Evolutionary conservation across 2,329 filamentous ascomycete species (phyloP).

Genomic region (Cadophora sp.): DNA sequence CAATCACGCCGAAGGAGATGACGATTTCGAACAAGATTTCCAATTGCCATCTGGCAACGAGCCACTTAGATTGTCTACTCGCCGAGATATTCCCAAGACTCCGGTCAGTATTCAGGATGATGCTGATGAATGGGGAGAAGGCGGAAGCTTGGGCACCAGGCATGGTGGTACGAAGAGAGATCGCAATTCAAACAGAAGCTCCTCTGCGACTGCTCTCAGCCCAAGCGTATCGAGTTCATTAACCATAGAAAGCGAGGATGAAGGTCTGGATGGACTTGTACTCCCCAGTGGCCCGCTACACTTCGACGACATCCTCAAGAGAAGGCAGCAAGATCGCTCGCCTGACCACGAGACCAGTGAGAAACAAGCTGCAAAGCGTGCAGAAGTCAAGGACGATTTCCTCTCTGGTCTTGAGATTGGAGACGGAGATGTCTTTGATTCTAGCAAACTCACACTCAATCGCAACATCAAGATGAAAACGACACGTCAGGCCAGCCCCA

Average conservation of each 20-base stretch:
- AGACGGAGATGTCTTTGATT: slow-evolving; percentile 80
- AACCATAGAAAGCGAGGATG: slow-evolving; percentile 91
- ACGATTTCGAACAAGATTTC: slow-evolving; percentile 76
- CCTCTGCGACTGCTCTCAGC: slow-evolving; percentile 86
- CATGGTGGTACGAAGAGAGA: slow-evolving; percentile 87
- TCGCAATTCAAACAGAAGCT: slow-evolving; percentile 80
- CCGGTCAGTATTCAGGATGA: slow-evolving; percentile 72
- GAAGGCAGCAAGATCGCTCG: slow-evolving; percentile 68
- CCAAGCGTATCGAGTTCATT: slow-evolving; percentile 92
- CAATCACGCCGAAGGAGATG: slow-evolving; percentile 51
- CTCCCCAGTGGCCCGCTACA: slow-evolving; percentile 85
- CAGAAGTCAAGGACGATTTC: slow-evolving; percentile 71
- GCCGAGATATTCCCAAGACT: slow-evolving; percentile 67
- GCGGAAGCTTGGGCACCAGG: slow-evolving; percentile 87
- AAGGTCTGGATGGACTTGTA: slow-evolving; percentile 87
- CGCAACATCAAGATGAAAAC: slow-evolving; percentile 91
- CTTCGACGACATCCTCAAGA: slow-evolving; percentile 79
- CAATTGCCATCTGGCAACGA: slow-evolving; percentile 73
- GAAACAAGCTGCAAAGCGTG: slow-evolving; percentile 41
- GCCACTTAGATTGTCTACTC: slow-evolving; percentile 64
- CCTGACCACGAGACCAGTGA: slow-evolving; percentile 55
- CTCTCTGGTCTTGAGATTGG: slow-evolving; percentile 87
- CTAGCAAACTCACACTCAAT: slow-evolving; percentile 82
- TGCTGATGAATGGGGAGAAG: slow-evolving; percentile 91
- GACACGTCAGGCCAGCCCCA: slow-evolving; percentile 70